Base-by-base conservation (phyloP, 2,329 filamentous ascomycete species). In the Talaromyces sp. region DNA sequence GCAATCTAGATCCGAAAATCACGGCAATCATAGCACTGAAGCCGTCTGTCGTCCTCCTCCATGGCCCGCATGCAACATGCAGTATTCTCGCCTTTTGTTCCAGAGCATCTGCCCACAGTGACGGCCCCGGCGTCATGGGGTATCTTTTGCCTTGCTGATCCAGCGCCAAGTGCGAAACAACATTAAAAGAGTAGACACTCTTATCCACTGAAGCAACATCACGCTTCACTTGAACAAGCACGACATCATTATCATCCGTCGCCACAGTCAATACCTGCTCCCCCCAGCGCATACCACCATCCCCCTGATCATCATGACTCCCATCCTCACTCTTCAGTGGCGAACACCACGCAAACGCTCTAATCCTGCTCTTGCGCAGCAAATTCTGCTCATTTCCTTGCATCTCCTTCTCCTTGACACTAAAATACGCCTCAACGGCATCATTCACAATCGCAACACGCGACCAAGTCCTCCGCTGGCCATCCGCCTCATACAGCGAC, bases 361-460 rank as follows among this genome's bases (percentile, higher is more conserved):
- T 71, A 54, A 79, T 72, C 27, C 70, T 69, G 26, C 65, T 65
- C 57, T 73, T 73, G 11, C 69, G 67, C 54, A 71, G 65, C 8
- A 60, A 46, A n/a, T 66, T 56, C 0, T 58, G 71, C 14, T 64
- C 62, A 14, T 29, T 9, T 9, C 31, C 24, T 1, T 43, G 3
- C 27, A 24, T 19, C 10, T 54, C 31, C 31, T 53, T 59, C 11
- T 26, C 54, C 9, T 31, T n/a, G 9, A 54, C 58, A 52, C 56
- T 63, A 48, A 72, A 81, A 74, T 80, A 76, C 0, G 69, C 61
- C 17, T 72, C 69, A 48, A 85, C 66, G 4, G 72, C 68, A 57
- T 79, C 68, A 62, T 87, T 87, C 41, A 86, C 67, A n/a, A 86
- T 72, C 6, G 80, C 65, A 3, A 77, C 77, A 32, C 84, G 77